Evolutionary conservation across 1,139 yeast species (phyloP), one percentile per base, ranked within the genome.

Genomic region (Hansenula anomala): DNA sequence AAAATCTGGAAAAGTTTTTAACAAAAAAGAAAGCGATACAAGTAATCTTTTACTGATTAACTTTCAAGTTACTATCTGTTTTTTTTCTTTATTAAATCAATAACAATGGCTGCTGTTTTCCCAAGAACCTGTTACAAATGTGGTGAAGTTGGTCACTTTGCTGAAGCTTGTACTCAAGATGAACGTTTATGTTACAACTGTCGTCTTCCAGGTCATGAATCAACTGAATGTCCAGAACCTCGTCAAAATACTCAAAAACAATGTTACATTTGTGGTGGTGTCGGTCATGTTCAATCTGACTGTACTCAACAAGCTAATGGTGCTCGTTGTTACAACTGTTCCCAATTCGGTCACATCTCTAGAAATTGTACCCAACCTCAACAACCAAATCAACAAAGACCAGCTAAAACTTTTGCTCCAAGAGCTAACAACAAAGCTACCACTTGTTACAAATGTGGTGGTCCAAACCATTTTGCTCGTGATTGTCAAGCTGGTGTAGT

Each of bases 121-220:
- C 88, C 87, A 67, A 82, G 84, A 76, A 82, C 89, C 52, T 84
- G 94, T 72, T 84, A 78, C 75, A 87, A 86, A 67, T 89, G 96
- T 70, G 96, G 96, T 58, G 87, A 86, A 69, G 75, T 84, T 52
- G 96, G 96, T 54, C 96, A 88, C 71, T 75, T 86, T 59, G 96
- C 96, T 48, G 95, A 84, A 61, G 80, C 76, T 60, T 88, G 96
- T 67, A 77, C 79, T 52, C 87, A 85, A 64, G 74, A 80, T 45
- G 87, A 80, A 64, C 81, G 92, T 69, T 73, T 88, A 60, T 88
- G 96, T 69, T 88, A 87, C 82, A 88, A 88, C 79, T 88, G 96
- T 67, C 86, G 83, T 60, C 75, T 81, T 64, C 83, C 95, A 45
- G 95, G 95, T 48, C 96, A 88, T 66, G 89, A 87, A 65, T 85